Evolutionary conservation across 768 basidiomycete species (phyloP).

Genomic region (Trametes meyenii): DNA sequence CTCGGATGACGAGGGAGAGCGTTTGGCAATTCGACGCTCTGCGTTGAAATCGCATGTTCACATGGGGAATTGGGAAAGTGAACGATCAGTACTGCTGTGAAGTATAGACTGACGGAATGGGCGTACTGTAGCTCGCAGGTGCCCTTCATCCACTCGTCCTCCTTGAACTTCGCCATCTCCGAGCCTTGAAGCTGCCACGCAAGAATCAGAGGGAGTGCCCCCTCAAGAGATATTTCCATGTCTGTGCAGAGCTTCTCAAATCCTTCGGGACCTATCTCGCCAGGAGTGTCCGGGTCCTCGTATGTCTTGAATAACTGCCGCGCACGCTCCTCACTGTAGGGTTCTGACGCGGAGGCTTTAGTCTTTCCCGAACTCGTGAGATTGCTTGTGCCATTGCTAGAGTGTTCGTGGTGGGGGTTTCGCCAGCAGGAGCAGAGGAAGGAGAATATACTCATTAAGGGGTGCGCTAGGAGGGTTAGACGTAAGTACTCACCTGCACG

Average conservation of each 20-base stretch:
- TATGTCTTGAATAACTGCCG: slow-evolving; percentile 62
- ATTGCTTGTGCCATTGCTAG: slow-evolving; percentile 27
- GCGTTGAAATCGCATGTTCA: neutral
- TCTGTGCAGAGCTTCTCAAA: slow-evolving; percentile 73
- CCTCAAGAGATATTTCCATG: slow-evolving; percentile 72
- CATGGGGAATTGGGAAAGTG: slow-evolving; percentile 5
- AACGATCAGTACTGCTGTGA: slow-evolving; percentile 1
- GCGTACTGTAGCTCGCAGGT: slow-evolving; percentile 47
- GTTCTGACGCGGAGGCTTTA: slow-evolving; percentile 25
- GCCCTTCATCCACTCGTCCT: slow-evolving; percentile 71
- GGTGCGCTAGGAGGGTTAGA: neutral
- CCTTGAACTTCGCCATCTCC: slow-evolving; percentile 74
- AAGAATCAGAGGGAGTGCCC: slow-evolving; percentile 68
- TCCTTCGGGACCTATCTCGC: slow-evolving; percentile 70
- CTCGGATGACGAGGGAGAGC: slow-evolving; percentile 54
- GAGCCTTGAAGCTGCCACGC: slow-evolving; percentile 73
- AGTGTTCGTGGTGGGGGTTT: slow-evolving; percentile 53
- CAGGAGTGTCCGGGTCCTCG: slow-evolving; percentile 53
- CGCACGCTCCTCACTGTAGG: slow-evolving; percentile 56
- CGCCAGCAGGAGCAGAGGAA: slow-evolving; percentile 71
- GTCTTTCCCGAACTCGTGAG: slow-evolving; percentile 20
- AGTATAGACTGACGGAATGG: neutral
- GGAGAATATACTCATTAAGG: slow-evolving; percentile 61
- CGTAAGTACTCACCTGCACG: slow-evolving; percentile 7
- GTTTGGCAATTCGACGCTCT: slow-evolving; percentile 55